Evolutionary conservation across 148 eudicot genomes (phyloP), one percentile per base, ranked within the genome.

Genomic region (Vaccinium macrocarpon): DNA sequence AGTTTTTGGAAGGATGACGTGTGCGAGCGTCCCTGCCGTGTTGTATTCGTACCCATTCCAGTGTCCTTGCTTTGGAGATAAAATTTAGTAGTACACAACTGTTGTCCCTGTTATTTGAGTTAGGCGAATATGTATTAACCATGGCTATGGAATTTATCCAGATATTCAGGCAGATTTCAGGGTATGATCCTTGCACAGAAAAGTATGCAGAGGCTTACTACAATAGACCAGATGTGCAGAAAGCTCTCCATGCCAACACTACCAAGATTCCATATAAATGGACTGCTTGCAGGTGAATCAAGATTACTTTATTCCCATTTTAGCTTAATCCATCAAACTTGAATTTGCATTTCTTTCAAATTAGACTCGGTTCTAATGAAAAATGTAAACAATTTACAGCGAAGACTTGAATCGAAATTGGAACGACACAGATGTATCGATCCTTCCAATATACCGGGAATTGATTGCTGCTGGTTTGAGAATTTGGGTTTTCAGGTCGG

Each of bases 181-280:
- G 99, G 15, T 96, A 96, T 84, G 99, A 97, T 88, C 99, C 99
- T 15, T 97, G 99, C 74, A 95, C 97, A 6, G 99, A 97, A 78
- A 97, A 90, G 84, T 90, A 92, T 80, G 99, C 98, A 1, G 98
- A 96, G 88, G 81, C 82, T 70, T 97, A 97, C 87, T 97, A 93
- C 87, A 97, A 96, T 29, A 90, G 98, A 73, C 92, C 91, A 19
- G 99, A 97, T 70, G 99, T 97, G 82, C 99, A 97, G 88, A 92
- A 89, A 83, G 98, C 99, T 35, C 84, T 97, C 0, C 98, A 97
- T 86, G 98, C 99, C 42, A 97, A 97, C 76, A 80, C 76, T 38
- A 93, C 94, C 25, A 85, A 85, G 52, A 93, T 97, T 85, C 90
- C 94, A 11, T 93, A 97, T 73, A 93, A 91, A 88, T 97, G 99